These are phyloP conservation scores for Podospora fimiseda DNA, from an alignment of 495 filamentous ascomycete species.

Conservation along the genomic window DNA sequence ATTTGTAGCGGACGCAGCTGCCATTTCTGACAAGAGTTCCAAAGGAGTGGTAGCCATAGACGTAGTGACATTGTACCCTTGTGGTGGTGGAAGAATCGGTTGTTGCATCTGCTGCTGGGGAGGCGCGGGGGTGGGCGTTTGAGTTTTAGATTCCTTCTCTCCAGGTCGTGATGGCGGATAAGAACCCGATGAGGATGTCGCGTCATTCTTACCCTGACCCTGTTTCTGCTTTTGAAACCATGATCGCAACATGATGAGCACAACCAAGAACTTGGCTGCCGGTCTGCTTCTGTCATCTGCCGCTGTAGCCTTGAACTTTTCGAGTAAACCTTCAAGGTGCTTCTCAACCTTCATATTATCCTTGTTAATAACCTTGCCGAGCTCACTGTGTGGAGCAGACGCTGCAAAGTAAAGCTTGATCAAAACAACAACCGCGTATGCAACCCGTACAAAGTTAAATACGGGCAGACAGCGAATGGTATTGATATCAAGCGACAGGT, in stretches of 20 bases:
- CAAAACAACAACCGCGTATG: slow-evolving; percentile 72
- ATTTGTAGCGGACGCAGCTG: slow-evolving; percentile 18
- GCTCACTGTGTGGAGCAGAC: slow-evolving; percentile 56
- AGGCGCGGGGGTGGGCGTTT: slow-evolving; percentile 7
- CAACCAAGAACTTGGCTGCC: slow-evolving; percentile 68
- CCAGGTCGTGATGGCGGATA: not conserved
- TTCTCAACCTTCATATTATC: slow-evolving; percentile 68
- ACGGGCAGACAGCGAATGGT: slow-evolving; percentile 68
- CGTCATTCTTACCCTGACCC: slow-evolving; percentile 2
- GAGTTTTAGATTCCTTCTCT: slow-evolving; percentile 17
- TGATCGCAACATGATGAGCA: slow-evolving; percentile 64
- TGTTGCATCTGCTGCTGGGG: slow-evolving; percentile 17
- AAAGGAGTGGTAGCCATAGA: slow-evolving; percentile 48
- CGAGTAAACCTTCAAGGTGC: slow-evolving; percentile 62
- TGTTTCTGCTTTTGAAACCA: slow-evolving; percentile 56
- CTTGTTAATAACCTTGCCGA: slow-evolving; percentile 71
- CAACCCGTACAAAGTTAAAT: slow-evolving; percentile 67
- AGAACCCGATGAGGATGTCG: not conserved
- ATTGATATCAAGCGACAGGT: slow-evolving; percentile 53
- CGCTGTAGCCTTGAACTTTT: slow-evolving; percentile 59
- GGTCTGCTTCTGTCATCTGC: slow-evolving; percentile 60
- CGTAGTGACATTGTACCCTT: not conserved
- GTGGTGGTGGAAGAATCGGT: slow-evolving; percentile 14
- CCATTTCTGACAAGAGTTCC: slow-evolving; percentile 63
- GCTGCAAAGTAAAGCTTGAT: slow-evolving; percentile 85